Base-by-base conservation (phyloP, 2,329 filamentous ascomycete genomes). In the Fusarium xylarioides region DNA sequence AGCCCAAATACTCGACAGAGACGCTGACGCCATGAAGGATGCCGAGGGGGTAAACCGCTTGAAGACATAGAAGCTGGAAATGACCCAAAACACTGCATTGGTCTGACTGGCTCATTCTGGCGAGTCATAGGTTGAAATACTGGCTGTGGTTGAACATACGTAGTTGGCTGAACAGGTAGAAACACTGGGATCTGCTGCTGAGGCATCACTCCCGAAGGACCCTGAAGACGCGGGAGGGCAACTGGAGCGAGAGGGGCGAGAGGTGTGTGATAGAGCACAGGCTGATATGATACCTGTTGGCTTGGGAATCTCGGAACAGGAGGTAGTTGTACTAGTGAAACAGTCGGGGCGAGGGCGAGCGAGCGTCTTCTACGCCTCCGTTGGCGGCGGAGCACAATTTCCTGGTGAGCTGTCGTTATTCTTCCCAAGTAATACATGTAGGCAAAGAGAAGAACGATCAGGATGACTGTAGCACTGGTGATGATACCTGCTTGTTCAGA, bases 401-500 rank as follows among this genome's bases (percentile, higher is more conserved):
- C 66, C 34, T 73, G 70, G 18, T 75, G 75, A 11, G 66, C 47
- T 7, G 56, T 54, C 18, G 70, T 70, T 21, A 73, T 67, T n/a
- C 62, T 76, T 4, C 80, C 81, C 8, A 81, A 60, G 46, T 78
- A 82, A 76, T 81, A 85, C 76, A 82, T 78, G 42, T 80, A 80
- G 9, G 79, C 56, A 18, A 83, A 43, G 0, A 76, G 66, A 6
- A 84, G 44, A 15, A 80, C 63, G 18, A 80, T 65, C 8, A 72
- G 70, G 5, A 79, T 71, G 11, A 82, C 63, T 12, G 81, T 62
- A 19, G 80, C 74, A 64, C 80, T 82, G 64, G 83, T 80, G 21
- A 86, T 80, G 35, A 85, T 79, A 5, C 84, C 84, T 28, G 80
- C 81, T 38, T 83, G 78, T 47, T 84, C 78, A 0, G 79, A 71